phyloP scores from a whole-genome alignment of 1,284 basidiomycete species.

The Abortiporus biennis region DNA sequence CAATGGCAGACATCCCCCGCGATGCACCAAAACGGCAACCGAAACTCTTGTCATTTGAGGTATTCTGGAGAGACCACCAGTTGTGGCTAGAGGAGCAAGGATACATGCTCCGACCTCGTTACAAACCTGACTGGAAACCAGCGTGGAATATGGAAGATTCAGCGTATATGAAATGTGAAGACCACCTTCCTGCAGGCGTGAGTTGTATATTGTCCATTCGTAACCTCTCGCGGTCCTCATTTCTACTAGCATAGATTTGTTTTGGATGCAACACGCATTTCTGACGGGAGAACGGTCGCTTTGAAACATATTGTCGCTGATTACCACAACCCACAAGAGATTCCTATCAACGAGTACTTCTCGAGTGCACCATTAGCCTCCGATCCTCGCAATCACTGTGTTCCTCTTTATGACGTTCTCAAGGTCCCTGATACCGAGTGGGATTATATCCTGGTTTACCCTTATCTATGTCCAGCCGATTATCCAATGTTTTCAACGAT shows the following conservation, averaged over 20 bases:
- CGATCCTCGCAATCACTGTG: constrained; percentile 23
- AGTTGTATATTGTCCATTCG: no score
- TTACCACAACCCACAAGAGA: constrained; percentile 15
- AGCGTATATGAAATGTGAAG: no score
- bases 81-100: constrained; percentile 12
- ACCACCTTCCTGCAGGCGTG: no score
- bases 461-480: constrained; percentile 16
- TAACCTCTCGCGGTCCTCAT: not conserved
- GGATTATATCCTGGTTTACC: constrained; percentile 19
- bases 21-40: not conserved
- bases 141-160: constrained; percentile 19
- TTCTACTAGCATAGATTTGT: not conserved
- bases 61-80: constrained; percentile 2
- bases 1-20: not conserved
- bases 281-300: constrained; percentile 12
- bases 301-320: constrained; percentile 12
- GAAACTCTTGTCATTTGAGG: not conserved
- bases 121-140: constrained; percentile 21
- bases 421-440: constrained; percentile 11
- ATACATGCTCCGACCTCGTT: constrained; percentile 16
- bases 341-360: constrained; percentile 15
- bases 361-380: constrained; percentile 12
- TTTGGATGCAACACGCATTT: constrained; percentile 15
- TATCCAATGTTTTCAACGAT: constrained; percentile 19
- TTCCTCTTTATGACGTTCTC: constrained; percentile 19